Conservation (phyloP, 345 rosid species). For the Diplotaxis tenuifolia region DNA sequence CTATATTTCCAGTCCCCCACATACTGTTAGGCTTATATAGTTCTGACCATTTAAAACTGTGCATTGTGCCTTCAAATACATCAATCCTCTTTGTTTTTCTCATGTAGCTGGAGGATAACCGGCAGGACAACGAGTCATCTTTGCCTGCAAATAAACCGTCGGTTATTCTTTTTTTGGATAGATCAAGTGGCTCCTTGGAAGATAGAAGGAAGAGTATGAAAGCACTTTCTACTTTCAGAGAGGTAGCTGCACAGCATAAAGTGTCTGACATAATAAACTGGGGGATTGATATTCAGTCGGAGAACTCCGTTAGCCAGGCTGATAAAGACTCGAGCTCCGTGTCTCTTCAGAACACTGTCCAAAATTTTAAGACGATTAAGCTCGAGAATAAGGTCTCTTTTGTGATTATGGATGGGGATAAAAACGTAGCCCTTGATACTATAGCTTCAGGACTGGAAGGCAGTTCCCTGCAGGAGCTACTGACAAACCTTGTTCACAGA, state of each 20-base stretch:
- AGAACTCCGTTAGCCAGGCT: constrained; percentile 40
- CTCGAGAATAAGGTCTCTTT: constrained; percentile 67
- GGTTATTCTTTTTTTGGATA: constrained; percentile 77
- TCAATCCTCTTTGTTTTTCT: constrained; percentile 14
- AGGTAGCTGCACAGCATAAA: constrained; percentile 52
- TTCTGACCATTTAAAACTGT: neutral
- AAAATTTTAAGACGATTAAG: constrained; percentile 44
- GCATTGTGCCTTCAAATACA: neutral
- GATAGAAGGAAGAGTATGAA: constrained; percentile 56
- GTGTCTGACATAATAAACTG: constrained; percentile 32
- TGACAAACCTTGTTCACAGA: constrained; percentile 59
- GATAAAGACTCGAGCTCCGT: constrained; percentile 34
- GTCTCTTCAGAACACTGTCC: constrained; percentile 50
- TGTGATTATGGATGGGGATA: constrained; percentile 65
- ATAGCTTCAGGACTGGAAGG: constrained; percentile 55
- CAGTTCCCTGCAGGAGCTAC: constrained; percentile 68
- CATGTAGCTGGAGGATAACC: constrained; percentile 62
- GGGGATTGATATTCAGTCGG: constrained; percentile 36
- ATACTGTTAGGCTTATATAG: constrained; percentile 4
- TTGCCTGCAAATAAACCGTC: constrained; percentile 76
- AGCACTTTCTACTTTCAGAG: constrained; percentile 65
- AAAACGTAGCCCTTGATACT: constrained; percentile 49
- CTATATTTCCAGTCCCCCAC: neutral
- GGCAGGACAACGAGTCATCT: constrained; percentile 46
- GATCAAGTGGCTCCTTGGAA: constrained; percentile 58